These are phyloP conservation scores for Venturia effusa DNA, from an alignment of 2,329 filamentous ascomycete species.

Conservation along the genomic window DNA sequence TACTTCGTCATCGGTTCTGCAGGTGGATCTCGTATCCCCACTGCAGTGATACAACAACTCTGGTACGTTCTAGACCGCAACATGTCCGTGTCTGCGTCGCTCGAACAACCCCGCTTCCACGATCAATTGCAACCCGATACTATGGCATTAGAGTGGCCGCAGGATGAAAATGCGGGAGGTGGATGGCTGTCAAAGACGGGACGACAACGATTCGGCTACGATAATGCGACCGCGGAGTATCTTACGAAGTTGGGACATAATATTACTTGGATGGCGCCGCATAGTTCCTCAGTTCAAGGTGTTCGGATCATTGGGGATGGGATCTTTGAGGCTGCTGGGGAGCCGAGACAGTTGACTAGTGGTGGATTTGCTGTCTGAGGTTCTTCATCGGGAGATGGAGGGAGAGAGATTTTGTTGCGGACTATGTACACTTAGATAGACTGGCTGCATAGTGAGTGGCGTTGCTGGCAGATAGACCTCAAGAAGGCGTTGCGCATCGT, in stretches of 20 bases:
- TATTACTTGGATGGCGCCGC: slow-evolving; percentile 55
- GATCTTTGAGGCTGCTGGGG: slow-evolving; percentile 65
- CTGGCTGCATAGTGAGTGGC: not conserved
- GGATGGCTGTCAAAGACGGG: slow-evolving; percentile 67
- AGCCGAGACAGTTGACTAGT: slow-evolving; percentile 36
- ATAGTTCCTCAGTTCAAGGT: slow-evolving; percentile 60
- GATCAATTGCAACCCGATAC: slow-evolving; percentile 70
- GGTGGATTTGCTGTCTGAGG: slow-evolving; percentile 9
- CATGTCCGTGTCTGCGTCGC: slow-evolving; percentile 49
- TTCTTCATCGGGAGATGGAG: no score
- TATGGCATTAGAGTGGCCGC: slow-evolving; percentile 50
- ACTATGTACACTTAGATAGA: not conserved
- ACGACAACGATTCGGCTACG: slow-evolving; percentile 50
- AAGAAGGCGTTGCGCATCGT: not conserved
- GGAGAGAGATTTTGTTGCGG: no score
- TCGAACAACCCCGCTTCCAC: slow-evolving; percentile 60
- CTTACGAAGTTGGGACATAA: slow-evolving; percentile 59
- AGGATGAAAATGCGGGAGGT: slow-evolving; percentile 48
- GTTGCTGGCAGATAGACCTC: not conserved
- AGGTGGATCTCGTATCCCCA: slow-evolving; percentile 76
- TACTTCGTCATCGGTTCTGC: slow-evolving; percentile 64
- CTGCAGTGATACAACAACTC: slow-evolving; percentile 61
- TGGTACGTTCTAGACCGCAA: slow-evolving; percentile 61
- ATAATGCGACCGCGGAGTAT: slow-evolving; percentile 51
- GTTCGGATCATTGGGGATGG: slow-evolving; percentile 52